A percentile compares a stretch with the other conserved stretches of the same genome.
Conservation (phyloP, 1,284 basidiomycete species). For the Wolfiporia cocos region DNA sequence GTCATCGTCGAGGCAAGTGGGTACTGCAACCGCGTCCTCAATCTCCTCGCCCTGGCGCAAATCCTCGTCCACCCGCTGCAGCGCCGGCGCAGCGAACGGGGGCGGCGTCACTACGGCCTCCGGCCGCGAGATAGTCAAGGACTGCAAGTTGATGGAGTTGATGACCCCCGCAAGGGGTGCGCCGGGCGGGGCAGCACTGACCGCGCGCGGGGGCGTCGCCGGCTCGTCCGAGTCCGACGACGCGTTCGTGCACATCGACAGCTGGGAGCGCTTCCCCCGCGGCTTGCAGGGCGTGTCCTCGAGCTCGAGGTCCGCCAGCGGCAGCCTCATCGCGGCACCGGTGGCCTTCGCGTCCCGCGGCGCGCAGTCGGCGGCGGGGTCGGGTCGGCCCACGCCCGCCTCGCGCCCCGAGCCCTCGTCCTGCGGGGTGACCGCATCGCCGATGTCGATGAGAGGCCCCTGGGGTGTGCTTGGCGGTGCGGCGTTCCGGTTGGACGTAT, state of each 20-base stretch:
- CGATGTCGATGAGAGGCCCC: conserved; percentile 53
- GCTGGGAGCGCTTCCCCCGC: conserved; percentile 2
- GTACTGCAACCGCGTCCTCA: conserved; percentile 7
- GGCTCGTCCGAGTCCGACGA: neutral
- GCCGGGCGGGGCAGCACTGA: conserved; percentile 21
- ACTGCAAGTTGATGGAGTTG: conserved; percentile 28
- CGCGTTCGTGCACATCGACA: conserved; percentile 2
- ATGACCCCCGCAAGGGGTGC: conserved; percentile 30
- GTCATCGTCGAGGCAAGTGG: neutral
- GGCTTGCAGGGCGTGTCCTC: conserved; percentile 12
- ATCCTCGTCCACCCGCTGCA: no score
- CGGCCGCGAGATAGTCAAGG: conserved; percentile 13
- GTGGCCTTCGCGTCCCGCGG: no score
- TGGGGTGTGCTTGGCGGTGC: conserved; percentile 31
- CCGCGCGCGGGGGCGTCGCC: neutral
- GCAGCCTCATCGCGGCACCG: conserved; percentile 8
- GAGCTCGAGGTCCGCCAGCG: conserved; percentile 16
- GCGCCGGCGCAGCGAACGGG: no score
- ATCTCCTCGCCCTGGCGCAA: neutral
- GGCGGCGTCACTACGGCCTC: no score
- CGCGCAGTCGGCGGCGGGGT: no score
- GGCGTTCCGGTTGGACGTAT: conserved; percentile 24
- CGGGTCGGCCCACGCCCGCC: no score
- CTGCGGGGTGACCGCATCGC: no score
- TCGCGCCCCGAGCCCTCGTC: no score